Conservation (phyloP, 1,139 yeast genomes). For the Saccharomyces hybrid region DNA sequence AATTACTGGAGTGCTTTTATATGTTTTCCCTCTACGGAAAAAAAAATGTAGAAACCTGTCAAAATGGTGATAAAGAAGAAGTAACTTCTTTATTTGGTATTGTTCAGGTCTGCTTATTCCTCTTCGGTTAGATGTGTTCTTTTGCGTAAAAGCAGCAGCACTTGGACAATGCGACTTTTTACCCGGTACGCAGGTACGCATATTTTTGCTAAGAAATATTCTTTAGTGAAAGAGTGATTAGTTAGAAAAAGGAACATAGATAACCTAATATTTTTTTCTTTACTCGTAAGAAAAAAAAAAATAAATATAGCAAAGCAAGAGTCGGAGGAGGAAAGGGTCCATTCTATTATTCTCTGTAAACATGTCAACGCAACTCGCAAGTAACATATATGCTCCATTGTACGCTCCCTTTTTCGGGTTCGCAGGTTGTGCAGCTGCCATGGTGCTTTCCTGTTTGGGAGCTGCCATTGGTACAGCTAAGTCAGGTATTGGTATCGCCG, state of each 20-base stretch:
- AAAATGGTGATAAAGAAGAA: too few relatives aligned
- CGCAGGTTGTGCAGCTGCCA: slow-evolving; percentile 89
- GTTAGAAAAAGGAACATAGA: not conserved
- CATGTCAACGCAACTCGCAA: slow-evolving; percentile 10
- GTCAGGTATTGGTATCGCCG: slow-evolving; percentile 94
- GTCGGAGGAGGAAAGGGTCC: slow-evolving; percentile 1
- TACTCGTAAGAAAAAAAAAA: not conserved
- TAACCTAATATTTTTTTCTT: not conserved
- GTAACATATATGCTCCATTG: slow-evolving; percentile 61
- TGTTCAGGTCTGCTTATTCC: not conserved
- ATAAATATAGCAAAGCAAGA: not conserved
- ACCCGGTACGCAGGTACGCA: slow-evolving; percentile 1
- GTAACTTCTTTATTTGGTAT: not conserved
- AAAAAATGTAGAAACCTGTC: not conserved
- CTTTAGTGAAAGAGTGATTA: not conserved
- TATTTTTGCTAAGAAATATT: not conserved
- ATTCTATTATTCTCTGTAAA: slow-evolving; percentile 1
- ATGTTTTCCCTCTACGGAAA: not conserved
- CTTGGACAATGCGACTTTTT: not conserved
- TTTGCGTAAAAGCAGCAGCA: not conserved
- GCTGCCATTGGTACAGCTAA: slow-evolving; percentile 99
- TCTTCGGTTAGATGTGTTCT: not conserved
- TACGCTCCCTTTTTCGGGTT: slow-evolving; percentile 95
- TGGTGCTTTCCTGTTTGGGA: slow-evolving; percentile 84
- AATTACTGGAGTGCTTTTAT: not conserved